phyloP scores from a whole-genome alignment of 371 early-diverging fungal genomes.

The Mucor saturninus region DNA sequence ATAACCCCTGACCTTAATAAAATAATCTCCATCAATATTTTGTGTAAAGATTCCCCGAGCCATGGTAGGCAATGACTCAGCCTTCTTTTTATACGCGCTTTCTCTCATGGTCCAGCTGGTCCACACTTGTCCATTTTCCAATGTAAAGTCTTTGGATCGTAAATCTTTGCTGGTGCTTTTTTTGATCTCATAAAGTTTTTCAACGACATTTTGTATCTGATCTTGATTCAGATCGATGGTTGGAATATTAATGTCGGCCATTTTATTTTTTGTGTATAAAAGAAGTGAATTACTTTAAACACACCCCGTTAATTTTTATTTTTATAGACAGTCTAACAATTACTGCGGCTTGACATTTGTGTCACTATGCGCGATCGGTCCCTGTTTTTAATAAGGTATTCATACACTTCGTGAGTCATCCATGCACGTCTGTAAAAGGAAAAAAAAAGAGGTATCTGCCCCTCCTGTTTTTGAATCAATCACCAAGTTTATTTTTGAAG shows the following conservation, averaged over 20 bases:
- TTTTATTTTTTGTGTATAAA: not conserved
- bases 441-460: too few species aligned
- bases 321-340: too few species aligned
- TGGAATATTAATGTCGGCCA: constrained; percentile 18
- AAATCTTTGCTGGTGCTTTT: constrained; percentile 19
- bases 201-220: constrained; percentile 21
- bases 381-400: too few species aligned
- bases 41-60: constrained; percentile 87
- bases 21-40: constrained; percentile 29
- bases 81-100: constrained; percentile 61
- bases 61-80: constrained; percentile 66
- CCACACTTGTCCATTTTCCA: constrained; percentile 32
- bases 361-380: too few species aligned
- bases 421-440: too few species aligned
- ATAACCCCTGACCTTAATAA: constrained; percentile 86
- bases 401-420: too few species aligned
- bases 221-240: constrained; percentile 11
- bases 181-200: constrained; percentile 23
- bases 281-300: too few species aligned
- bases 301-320: too few species aligned
- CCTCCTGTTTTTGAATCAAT: too few species aligned
- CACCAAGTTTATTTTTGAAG: too few species aligned
- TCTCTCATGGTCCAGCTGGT: constrained; percentile 53
- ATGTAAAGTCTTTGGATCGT: constrained; percentile 29
- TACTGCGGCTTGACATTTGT: too few species aligned